Evolutionary conservation across 2,329 filamentous ascomycete species (phyloP).

Genomic region (Paraphoma chrysanthemicola): DNA sequence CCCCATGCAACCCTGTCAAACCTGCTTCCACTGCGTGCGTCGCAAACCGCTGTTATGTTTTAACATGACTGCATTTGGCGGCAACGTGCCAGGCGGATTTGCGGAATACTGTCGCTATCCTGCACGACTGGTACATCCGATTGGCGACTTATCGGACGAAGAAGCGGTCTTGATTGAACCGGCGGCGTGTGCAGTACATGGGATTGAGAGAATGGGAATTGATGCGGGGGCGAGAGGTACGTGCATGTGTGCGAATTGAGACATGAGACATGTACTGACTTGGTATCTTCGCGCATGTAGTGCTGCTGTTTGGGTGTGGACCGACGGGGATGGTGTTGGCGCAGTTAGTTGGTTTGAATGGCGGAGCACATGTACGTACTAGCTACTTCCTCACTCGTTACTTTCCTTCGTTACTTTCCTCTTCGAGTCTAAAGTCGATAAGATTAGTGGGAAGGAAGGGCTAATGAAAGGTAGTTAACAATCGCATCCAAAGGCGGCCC

Average conservation of each 20-base stretch:
- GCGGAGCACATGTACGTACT: slow-evolving; percentile 64
- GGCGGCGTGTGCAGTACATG: slow-evolving; percentile 74
- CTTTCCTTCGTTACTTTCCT: not conserved
- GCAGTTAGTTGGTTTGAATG: slow-evolving; percentile 69
- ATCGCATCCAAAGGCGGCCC: slow-evolving; percentile 72
- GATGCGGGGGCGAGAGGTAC: slow-evolving; percentile 45
- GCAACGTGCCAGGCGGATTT: slow-evolving; percentile 74
- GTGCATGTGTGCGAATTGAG: no score
- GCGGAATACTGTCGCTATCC: slow-evolving; percentile 71
- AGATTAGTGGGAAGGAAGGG: not conserved
- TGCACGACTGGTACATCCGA: slow-evolving; percentile 67
- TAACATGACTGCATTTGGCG: slow-evolving; percentile 71
- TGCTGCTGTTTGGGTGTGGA: slow-evolving; percentile 71
- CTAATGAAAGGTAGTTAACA: slow-evolving; percentile 53
- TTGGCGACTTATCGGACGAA: slow-evolving; percentile 70
- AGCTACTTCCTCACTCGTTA: not conserved
- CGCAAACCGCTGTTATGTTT: slow-evolving; percentile 73
- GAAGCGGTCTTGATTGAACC: slow-evolving; percentile 75
- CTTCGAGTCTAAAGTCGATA: not conserved
- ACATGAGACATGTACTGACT: no score
- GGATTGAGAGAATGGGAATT: slow-evolving; percentile 71
- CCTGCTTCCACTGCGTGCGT: slow-evolving; percentile 76
- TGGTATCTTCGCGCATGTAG: slow-evolving; percentile 61
- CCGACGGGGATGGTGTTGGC: slow-evolving; percentile 71
- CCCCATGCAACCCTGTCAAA: slow-evolving; percentile 71